These are phyloP conservation scores for Castanopsis chinensis DNA, from an alignment of 306 rosid species.

Conservation along the genomic window DNA sequence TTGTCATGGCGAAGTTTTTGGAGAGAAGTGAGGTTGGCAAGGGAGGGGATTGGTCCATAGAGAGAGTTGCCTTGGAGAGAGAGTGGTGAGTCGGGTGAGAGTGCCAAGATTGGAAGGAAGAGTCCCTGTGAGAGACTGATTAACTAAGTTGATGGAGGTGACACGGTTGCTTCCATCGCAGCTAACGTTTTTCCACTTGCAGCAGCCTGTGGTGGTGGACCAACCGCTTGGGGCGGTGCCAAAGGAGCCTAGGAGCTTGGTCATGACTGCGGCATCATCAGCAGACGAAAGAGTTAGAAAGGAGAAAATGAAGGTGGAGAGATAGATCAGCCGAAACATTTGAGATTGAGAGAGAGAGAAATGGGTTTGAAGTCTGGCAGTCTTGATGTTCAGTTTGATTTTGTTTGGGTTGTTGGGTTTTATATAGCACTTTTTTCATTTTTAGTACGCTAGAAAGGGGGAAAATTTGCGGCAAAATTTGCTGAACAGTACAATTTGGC, in stretches of 20 bases:
- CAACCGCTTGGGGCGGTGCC: constrained; percentile 42
- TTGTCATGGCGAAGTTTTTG: too few relatives aligned
- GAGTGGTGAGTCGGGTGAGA: constrained; percentile 49
- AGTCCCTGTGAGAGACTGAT: constrained; percentile 49
- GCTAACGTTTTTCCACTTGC: constrained; percentile 50
- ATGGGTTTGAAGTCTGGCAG: too few relatives aligned
- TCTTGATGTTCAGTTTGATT: too few relatives aligned
- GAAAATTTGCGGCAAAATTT: too few relatives aligned
- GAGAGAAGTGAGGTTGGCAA: too few relatives aligned
- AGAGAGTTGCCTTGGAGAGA: constrained; percentile 30
- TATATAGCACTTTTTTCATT: too few relatives aligned
- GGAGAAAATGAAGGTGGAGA: constrained; percentile 9
- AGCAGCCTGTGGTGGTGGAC: constrained; percentile 33
- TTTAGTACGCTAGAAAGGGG: too few relatives aligned
- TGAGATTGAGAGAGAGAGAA: constrained; percentile 14
- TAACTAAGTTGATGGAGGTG: constrained; percentile 38
- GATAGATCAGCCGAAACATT: constrained; percentile 46
- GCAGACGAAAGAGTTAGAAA: constrained; percentile 11
- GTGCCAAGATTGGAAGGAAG: constrained; percentile 66
- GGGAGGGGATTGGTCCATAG: too few relatives aligned
- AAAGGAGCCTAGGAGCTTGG: constrained; percentile 33
- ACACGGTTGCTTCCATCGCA: constrained; percentile 58
- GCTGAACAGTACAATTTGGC: too few relatives aligned
- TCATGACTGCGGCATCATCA: constrained; percentile 57
- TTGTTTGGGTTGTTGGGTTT: too few relatives aligned